phyloP scores from a whole-genome alignment of 441 rosid genomes.

The Croton laevigatus region DNA sequence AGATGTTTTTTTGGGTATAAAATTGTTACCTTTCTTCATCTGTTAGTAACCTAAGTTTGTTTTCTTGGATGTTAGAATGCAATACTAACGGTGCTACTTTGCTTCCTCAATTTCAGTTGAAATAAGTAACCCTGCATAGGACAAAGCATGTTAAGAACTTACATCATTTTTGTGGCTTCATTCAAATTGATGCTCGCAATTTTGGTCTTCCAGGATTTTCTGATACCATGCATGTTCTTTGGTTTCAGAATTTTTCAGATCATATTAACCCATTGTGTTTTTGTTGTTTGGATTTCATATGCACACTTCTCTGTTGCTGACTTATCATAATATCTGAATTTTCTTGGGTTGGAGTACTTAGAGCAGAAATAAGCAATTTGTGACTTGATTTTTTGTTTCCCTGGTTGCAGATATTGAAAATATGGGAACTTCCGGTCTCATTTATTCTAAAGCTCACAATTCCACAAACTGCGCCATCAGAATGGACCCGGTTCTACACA shows the following conservation, averaged over 20 bases:
- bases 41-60: neutral
- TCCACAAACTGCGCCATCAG: slow-evolving; percentile 69
- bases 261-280: too few species aligned
- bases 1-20: neutral
- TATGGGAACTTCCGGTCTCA: slow-evolving; percentile 73
- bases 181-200: neutral
- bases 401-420: slow-evolving; percentile 56
- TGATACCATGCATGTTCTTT: neutral
- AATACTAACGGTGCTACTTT: neutral
- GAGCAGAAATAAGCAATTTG: neutral
- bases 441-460: slow-evolving; percentile 72
- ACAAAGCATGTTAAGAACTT: neutral
- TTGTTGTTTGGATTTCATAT: too few species aligned
- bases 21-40: slow-evolving; percentile 6
- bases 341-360: neutral
- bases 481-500: slow-evolving; percentile 72
- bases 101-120: neutral
- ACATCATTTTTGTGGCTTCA: neutral
- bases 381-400: slow-evolving; percentile 14
- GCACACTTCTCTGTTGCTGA: neutral
- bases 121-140: neutral
- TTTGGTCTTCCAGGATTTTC: neutral
- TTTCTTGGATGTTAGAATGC: neutral
- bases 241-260: neutral
- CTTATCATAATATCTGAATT: neutral